These are phyloP conservation scores for Fusarium sp. DNA, from an alignment of 2,329 filamentous ascomycete genomes.

Conservation along the genomic window DNA sequence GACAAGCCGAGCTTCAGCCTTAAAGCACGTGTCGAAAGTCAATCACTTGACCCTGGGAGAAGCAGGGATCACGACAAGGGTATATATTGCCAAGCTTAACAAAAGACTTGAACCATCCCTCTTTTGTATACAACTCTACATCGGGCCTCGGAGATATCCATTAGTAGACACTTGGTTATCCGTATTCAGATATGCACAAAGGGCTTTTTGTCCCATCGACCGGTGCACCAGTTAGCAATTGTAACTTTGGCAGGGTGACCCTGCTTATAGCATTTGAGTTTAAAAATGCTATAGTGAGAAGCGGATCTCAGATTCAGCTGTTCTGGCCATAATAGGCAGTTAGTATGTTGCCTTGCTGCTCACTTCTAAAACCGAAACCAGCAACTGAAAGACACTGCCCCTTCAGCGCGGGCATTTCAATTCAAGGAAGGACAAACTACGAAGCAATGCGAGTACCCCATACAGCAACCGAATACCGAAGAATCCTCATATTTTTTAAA, in stretches of 20 bases:
- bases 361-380: neutral
- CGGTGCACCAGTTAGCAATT: neutral
- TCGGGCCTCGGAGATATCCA: neutral
- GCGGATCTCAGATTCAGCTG: neutral
- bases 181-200: neutral
- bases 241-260: neutral
- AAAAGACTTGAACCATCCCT: neutral
- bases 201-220: neutral
- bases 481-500: too few relatives aligned
- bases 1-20: neutral
- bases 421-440: too few relatives aligned
- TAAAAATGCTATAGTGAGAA: neutral
- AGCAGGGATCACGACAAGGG: neutral
- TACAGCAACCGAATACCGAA: too few relatives aligned
- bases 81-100: neutral
- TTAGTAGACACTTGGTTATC: neutral
- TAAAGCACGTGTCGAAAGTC: neutral
- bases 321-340: neutral
- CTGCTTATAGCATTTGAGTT: neutral
- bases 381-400: too few relatives aligned
- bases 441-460: too few relatives aligned
- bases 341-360: neutral
- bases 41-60: neutral
- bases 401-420: too few relatives aligned
- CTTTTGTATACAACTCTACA: neutral